These are phyloP conservation scores for Chloromonas sp. DNA, from an alignment of 163 green algal genomes.

Conservation along the genomic window DNA sequence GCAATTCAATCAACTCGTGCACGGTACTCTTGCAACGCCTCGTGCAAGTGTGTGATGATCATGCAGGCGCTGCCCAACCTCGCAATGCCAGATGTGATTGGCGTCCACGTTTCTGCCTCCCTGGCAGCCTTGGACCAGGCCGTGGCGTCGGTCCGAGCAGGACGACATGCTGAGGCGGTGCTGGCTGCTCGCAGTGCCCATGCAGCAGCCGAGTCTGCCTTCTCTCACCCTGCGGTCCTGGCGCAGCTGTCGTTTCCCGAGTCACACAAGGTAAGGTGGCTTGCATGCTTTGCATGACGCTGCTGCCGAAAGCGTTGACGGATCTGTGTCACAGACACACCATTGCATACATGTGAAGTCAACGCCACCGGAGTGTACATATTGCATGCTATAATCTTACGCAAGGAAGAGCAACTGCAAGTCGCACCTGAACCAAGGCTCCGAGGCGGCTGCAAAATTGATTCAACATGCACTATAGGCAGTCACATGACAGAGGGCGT, in stretches of 20 bases:
- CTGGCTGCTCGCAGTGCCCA: conserved; percentile 7
- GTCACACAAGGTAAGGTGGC: conserved; percentile 44
- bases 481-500: no score
- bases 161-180: neutral
- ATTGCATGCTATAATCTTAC: no score
- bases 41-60: no score
- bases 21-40: no score
- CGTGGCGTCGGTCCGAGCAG: neutral
- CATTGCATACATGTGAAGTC: no score
- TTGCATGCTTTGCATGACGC: conserved; percentile 31
- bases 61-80: conserved; percentile 46
- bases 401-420: no score
- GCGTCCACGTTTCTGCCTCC: conserved; percentile 24
- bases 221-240: conserved; percentile 62
- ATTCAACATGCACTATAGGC: no score
- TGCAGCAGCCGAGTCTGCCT: conserved; percentile 40
- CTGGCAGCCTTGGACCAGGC: neutral
- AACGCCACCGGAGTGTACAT: no score
- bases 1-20: no score
- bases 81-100: conserved; percentile 54
- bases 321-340: conserved; percentile 15
- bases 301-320: conserved; percentile 22
- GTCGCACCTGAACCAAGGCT: no score
- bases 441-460: no score
- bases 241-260: conserved; percentile 62